Conservation (phyloP, 2,329 filamentous ascomycete genomes). For the Colletotrichum musae region DNA sequence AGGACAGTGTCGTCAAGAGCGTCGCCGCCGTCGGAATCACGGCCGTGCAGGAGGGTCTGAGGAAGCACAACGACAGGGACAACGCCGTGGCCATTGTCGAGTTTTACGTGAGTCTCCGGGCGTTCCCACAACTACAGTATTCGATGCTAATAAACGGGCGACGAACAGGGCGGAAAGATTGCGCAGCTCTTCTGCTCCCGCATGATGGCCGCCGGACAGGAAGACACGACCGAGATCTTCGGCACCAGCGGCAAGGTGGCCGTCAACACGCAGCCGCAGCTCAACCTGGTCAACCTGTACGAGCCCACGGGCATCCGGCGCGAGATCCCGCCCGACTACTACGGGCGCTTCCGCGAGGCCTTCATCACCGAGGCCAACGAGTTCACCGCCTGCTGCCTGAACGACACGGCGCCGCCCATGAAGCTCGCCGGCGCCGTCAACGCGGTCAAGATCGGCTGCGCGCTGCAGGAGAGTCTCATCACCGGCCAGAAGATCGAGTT, state of each 20-base stretch:
- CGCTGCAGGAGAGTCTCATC: constrained; percentile 70
- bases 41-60: constrained; percentile 50
- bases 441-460: constrained; percentile 72
- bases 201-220: constrained; percentile 79
- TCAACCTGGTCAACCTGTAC: constrained; percentile 69
- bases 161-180: constrained; percentile 66
- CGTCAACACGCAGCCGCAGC: constrained; percentile 71
- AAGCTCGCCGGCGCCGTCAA: constrained; percentile 70
- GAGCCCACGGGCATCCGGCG: constrained; percentile 67
- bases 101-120: constrained; percentile 55
- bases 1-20: constrained; percentile 50
- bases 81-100: constrained; percentile 70
- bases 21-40: constrained; percentile 50
- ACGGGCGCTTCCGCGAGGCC: constrained; percentile 73
- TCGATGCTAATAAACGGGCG: too few species aligned
- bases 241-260: constrained; percentile 75
- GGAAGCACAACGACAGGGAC: constrained; percentile 51
- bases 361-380: constrained; percentile 75
- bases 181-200: constrained; percentile 75
- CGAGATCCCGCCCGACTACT: constrained; percentile 74
- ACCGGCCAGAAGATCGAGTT: constrained; percentile 71
- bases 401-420: constrained; percentile 69
- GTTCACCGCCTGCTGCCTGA: constrained; percentile 72
- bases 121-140: too few species aligned
- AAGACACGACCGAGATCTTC: constrained; percentile 77